Percentiles rank a stretch among this genome's conserved stretches.
phyloP scores from a whole-genome alignment of 164 flowering plant genomes.

The Kalanchoe fedtschenkoi region DNA sequence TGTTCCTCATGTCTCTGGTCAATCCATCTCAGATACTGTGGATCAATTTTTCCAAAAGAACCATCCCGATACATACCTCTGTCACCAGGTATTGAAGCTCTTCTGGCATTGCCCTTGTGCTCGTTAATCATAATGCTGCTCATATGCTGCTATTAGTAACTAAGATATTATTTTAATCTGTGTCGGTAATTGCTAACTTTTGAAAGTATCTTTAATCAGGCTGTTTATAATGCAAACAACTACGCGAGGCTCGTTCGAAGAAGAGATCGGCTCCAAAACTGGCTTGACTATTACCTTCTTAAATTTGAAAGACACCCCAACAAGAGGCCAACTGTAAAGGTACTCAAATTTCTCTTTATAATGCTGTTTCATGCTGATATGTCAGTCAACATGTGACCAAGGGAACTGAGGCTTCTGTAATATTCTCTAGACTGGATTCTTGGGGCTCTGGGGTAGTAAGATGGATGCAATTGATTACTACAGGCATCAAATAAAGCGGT shows the following conservation, averaged over 20 bases:
- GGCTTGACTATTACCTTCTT: conserved; percentile 83
- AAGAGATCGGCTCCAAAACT: conserved; percentile 68
- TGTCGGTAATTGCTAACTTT: neutral
- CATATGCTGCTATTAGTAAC: neutral
- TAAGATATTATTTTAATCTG: neutral
- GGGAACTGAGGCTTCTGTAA: neutral
- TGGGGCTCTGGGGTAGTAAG: conserved; percentile 66
- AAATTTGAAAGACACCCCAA: conserved; percentile 77
- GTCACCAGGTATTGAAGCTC: conserved; percentile 65
- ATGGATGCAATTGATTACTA: conserved; percentile 89
- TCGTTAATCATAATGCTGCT: neutral
- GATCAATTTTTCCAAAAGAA: conserved; percentile 79
- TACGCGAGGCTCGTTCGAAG: conserved; percentile 55
- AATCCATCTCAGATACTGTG: conserved; percentile 63
- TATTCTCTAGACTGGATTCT: conserved; percentile 63
- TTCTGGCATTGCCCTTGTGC: neutral
- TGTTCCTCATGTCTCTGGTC: conserved; percentile 63
- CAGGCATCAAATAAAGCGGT: conserved; percentile 37
- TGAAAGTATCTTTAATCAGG: conserved; percentile 24
- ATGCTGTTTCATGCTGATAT: neutral
- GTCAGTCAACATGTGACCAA: neutral
- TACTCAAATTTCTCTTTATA: conserved; percentile 11
- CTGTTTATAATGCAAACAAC: conserved; percentile 86
- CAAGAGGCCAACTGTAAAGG: conserved; percentile 69
- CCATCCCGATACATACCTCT: conserved; percentile 69